phyloP scores from a whole-genome alignment of 1,284 basidiomycete species.

The Mycena citricolor region DNA sequence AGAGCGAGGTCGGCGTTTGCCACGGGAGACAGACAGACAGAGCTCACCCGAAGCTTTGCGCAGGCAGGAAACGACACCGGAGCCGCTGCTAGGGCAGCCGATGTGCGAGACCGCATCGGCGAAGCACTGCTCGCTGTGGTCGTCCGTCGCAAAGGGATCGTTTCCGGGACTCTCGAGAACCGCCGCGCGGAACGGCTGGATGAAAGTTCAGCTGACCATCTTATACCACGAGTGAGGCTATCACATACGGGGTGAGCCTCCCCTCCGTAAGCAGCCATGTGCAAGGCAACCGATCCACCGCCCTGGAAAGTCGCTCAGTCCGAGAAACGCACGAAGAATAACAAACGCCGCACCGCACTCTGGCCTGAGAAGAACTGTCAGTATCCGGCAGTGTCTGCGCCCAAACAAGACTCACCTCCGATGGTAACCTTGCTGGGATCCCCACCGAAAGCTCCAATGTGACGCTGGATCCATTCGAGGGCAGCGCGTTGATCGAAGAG shows the following conservation, averaged over 20 bases:
- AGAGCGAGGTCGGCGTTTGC: neutral
- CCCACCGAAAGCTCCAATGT: slow-evolving; percentile 45
- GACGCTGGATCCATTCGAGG: slow-evolving; percentile 46
- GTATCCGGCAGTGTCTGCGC: neutral
- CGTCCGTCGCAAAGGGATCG: slow-evolving; percentile 18
- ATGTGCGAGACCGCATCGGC: slow-evolving; percentile 17
- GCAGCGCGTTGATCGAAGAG: slow-evolving; percentile 48
- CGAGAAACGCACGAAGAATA: neutral
- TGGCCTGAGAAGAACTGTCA: slow-evolving; percentile 12
- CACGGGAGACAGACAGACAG: neutral
- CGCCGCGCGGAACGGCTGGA: slow-evolving; percentile 22
- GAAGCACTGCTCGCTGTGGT: slow-evolving; percentile 18
- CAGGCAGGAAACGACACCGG: slow-evolving; percentile 15
- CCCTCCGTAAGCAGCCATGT: slow-evolving; percentile 44
- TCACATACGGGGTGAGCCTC: slow-evolving; percentile 9
- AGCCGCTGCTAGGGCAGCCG: slow-evolving; percentile 9
- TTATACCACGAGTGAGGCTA: neutral
- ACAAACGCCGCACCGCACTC: neutral
- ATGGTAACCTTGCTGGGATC: slow-evolving; percentile 43
- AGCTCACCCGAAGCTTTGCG: slow-evolving; percentile 17
- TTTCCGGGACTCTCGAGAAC: slow-evolving; percentile 20
- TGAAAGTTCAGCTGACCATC: neutral
- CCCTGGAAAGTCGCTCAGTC: slow-evolving; percentile 7
- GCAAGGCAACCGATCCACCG: slow-evolving; percentile 41
- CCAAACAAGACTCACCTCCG: slow-evolving; percentile 35